Evolutionary conservation across 202 grass and related monocot species (phyloP).

Genomic region (Miscanthus sacchariflorus): DNA sequence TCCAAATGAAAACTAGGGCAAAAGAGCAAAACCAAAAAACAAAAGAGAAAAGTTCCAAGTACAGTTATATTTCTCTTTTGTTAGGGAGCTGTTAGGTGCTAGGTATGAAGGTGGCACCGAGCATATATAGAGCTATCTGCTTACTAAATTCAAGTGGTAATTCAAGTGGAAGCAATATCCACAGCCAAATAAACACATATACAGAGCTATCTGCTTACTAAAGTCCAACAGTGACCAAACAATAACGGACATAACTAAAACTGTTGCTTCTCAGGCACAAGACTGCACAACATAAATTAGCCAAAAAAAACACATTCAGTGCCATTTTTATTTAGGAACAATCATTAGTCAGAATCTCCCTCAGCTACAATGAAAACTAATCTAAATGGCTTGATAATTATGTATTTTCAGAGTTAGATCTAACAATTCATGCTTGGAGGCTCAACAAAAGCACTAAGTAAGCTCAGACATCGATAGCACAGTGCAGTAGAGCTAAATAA

Average conservation of each 20-base stretch:
- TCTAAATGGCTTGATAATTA: neutral
- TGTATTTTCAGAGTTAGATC: neutral
- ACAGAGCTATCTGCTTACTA: neutral
- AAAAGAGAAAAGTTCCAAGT: neutral
- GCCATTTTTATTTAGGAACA: neutral
- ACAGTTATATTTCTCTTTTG: conserved; percentile 12
- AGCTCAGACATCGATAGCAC: neutral
- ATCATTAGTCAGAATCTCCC: neutral
- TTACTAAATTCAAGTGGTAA: no score
- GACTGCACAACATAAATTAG: neutral
- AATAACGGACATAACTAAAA: neutral
- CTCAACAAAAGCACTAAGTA: conserved; percentile 13
- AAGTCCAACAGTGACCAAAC: neutral
- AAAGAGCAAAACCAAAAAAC: neutral
- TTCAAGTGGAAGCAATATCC: neutral
- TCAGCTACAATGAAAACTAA: conserved; percentile 10
- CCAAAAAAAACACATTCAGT: neutral
- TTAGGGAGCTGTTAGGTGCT: neutral
- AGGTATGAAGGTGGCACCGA: neutral
- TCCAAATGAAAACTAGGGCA: neutral
- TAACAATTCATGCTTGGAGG: neutral
- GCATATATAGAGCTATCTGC: no score
- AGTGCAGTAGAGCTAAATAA: conserved; percentile 3
- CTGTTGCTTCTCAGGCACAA: conserved; percentile 1
- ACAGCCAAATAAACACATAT: conserved; percentile 1